A percentile compares a stretch with the other conserved stretches of the same genome.
phyloP scores from a whole-genome alignment of 2,329 filamentous ascomycete species.

The Exophiala spinifera region DNA sequence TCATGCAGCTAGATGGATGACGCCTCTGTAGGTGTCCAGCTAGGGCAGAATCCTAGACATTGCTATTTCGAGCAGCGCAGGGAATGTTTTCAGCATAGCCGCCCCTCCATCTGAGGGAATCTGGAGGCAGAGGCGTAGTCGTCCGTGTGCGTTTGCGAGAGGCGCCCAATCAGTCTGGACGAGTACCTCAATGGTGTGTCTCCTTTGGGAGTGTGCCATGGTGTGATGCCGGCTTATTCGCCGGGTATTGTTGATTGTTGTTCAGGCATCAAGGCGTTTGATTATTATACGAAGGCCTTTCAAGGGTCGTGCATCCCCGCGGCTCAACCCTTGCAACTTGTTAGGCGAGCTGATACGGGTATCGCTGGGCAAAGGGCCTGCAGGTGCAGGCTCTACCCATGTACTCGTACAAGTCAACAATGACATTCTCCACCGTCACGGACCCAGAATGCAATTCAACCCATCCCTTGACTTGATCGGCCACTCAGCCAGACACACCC shows the following conservation, averaged over 20 bases:
- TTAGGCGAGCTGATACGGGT: neutral
- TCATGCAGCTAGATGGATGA: neutral
- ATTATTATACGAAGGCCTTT: too few relatives aligned
- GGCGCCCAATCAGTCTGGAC: slow-evolving; percentile 7
- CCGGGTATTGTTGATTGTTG: neutral
- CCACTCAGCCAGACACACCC: neutral
- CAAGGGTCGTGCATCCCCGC: slow-evolving; percentile 1
- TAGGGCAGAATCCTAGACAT: neutral
- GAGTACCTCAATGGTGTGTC: slow-evolving; percentile 6
- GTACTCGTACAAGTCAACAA: too few relatives aligned
- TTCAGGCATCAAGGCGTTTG: neutral
- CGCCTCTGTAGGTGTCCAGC: neutral
- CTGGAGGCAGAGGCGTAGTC: neutral
- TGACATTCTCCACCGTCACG: neutral
- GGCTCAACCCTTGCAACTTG: neutral
- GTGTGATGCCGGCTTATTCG: slow-evolving; percentile 4
- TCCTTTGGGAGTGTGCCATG: slow-evolving; percentile 11
- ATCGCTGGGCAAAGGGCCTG: too few relatives aligned
- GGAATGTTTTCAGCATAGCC: slow-evolving; percentile 1
- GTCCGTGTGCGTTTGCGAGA: neutral
- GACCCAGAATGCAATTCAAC: too few relatives aligned
- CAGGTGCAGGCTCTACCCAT: too few relatives aligned
- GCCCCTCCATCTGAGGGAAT: neutral
- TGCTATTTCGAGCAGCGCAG: slow-evolving; percentile 3
- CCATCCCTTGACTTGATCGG: neutral